A percentile compares a stretch with the other conserved stretches of the same genome.
Evolutionary conservation across 306 rosid species (phyloP).

Genomic region (Oxytropis ochrocephala): DNA sequence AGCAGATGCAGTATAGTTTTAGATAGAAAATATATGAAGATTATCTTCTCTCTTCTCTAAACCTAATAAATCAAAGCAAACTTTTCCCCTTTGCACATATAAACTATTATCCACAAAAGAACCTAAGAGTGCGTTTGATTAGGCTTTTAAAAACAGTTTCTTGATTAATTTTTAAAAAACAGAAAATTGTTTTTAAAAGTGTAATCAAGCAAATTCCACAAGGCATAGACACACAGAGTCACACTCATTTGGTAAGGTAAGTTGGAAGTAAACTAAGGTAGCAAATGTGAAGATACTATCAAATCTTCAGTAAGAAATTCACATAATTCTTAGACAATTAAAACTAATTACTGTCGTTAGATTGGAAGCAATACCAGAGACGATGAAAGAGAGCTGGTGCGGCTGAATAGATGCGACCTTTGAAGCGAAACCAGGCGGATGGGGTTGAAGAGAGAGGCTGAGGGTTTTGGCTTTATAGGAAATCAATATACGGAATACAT

Average conservation of each 20-base stretch:
- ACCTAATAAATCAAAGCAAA: neutral
- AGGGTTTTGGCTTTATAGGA: no score
- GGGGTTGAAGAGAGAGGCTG: neutral
- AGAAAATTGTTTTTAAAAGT: no score
- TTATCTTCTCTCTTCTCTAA: neutral
- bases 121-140: no score
- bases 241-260: constrained; percentile 1
- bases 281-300: neutral
- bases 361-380: neutral
- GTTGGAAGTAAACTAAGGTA: neutral
- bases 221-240: constrained; percentile 2
- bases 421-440: no score
- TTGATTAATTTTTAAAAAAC: no score
- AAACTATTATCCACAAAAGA: neutral
- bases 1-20: neutral
- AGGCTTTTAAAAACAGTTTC: no score
- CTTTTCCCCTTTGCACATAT: neutral
- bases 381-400: neutral
- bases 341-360: neutral
- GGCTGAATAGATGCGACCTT: neutral
- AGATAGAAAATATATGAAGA: neutral
- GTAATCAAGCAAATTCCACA: neutral
- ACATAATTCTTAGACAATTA: neutral
- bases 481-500: no score
- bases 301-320: neutral